A percentile compares a stretch with the other conserved stretches of the same genome.
Evolutionary conservation across 2,329 filamentous ascomycete species (phyloP).

Genomic region (Grosmannia clavigera): DNA sequence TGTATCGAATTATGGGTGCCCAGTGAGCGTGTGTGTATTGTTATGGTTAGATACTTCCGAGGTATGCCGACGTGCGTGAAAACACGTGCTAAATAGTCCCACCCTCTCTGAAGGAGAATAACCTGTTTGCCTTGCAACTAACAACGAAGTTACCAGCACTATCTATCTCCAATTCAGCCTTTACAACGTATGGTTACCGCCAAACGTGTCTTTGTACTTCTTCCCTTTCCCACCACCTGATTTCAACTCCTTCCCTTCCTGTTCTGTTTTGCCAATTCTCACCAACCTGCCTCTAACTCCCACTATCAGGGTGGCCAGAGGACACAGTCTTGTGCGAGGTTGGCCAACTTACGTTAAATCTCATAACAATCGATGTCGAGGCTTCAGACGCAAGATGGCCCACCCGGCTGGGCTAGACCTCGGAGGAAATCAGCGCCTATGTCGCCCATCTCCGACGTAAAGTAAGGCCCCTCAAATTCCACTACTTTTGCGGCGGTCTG

Average conservation of each 20-base stretch:
- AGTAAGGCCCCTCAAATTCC: slow-evolving; percentile 5
- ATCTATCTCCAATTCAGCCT: slow-evolving; percentile 26
- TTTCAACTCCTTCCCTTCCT: not conserved
- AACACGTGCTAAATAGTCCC: too few relatives aligned
- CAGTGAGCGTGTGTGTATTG: too few relatives aligned
- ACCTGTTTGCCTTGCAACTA: too few relatives aligned
- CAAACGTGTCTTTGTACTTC: slow-evolving; percentile 6
- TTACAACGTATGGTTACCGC: slow-evolving; percentile 4
- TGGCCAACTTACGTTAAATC: slow-evolving; percentile 12
- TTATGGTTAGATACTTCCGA: too few relatives aligned
- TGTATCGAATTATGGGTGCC: too few relatives aligned
- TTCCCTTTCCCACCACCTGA: too few relatives aligned
- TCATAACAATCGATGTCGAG: slow-evolving; percentile 9
- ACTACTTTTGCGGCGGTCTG: slow-evolving; percentile 9
- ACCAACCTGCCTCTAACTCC: slow-evolving; percentile 5
- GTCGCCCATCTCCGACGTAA: slow-evolving; percentile 10
- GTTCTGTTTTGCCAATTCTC: slow-evolving; percentile 10
- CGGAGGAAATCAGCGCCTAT: slow-evolving; percentile 10
- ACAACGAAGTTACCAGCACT: slow-evolving; percentile 23
- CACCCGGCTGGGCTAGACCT: slow-evolving; percentile 10
- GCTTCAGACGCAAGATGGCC: slow-evolving; percentile 11
- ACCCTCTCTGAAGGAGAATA: too few relatives aligned
- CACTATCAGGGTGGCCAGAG: slow-evolving; percentile 21
- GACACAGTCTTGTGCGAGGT: slow-evolving; percentile 17
- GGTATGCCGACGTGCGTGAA: too few relatives aligned